Evolutionary conservation across 345 rosid genomes (phyloP), one percentile per base, ranked within the genome.

Genomic region (Salix arbutifolia): DNA sequence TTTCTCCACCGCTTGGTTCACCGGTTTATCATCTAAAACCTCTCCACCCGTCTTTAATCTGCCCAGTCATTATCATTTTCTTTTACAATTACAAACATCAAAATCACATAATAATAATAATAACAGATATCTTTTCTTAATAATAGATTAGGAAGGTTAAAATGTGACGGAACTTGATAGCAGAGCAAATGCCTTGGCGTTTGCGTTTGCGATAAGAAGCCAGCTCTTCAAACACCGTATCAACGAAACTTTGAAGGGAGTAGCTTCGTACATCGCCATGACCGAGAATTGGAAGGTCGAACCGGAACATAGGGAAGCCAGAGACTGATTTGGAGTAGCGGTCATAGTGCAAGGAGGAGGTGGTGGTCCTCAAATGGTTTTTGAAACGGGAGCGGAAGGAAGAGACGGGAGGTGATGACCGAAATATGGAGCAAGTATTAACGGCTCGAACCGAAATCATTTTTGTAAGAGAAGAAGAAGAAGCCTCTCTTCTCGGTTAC

Each of bases 41-140:
- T 91, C 96, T 23, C 93, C 91, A 48, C 84, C 77, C 74, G 91
- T 84, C 30, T 91, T 87, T 74, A 93, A 80, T 72, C 96, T 91
- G 83, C 81, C 75, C n/a, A 71, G 61, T 79, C 17, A 46, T 46
- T 13, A 46, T 46, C 50, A 14, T 46, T 46, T 46, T 46, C 44
- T 11, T 4, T 46, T 46, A 12, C 50, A 46, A 13, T 46, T 14
- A 46, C 17, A 46, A 16, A 46, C 50, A 46, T 46, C 50, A 46
- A 46, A 44, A 46, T 14, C 50, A 46, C 5, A 46, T 46, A 13
- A 46, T 40, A 40, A 40, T 44, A 13, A 12, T 42, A 42, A 42
- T 40, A 40, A 40, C 16, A 46, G 18, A 46, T 46, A 46, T 46
- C 0, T 46, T 11, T 46, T 46, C 17, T 4, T 3, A 14, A 46